Evolutionary conservation across 805 yeast genomes (phyloP).

Genomic region (Teunomyces funiuensis): DNA sequence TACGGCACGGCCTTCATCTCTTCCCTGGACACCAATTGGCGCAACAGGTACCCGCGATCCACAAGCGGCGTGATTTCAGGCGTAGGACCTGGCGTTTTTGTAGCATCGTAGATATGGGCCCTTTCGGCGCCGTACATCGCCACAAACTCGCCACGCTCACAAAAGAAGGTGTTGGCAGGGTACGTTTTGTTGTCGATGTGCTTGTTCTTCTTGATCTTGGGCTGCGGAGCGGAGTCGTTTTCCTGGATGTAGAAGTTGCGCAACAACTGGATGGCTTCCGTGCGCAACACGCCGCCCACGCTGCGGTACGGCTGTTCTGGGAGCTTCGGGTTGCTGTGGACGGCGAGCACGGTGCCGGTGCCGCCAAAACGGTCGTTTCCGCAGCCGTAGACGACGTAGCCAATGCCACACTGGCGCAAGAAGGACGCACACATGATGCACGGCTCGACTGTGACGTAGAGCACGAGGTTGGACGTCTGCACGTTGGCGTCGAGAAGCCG

Average conservation of each 20-base stretch:
- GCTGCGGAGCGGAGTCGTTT: constrained; percentile 81
- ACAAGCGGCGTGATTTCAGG: constrained; percentile 28
- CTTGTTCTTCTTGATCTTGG: constrained; percentile 71
- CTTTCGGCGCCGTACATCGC: constrained; percentile 48
- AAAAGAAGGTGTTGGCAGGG: constrained; percentile 56
- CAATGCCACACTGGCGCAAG: constrained; percentile 73
- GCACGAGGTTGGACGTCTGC: constrained; percentile 52
- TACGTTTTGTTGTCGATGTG: constrained; percentile 55
- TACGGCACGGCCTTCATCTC: constrained; percentile 10
- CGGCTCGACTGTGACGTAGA: constrained; percentile 96
- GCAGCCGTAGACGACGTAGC: constrained; percentile 82
- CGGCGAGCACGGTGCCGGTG: constrained; percentile 78
- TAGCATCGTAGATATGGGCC: constrained; percentile 10
- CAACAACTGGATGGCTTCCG: constrained; percentile 79
- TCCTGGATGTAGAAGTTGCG: constrained; percentile 84
- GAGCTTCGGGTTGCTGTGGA: constrained; percentile 28
- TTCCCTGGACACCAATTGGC: constrained; percentile 8
- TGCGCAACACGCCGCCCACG: constrained; percentile 75
- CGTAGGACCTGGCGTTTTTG: too few relatives aligned
- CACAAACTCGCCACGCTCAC: constrained; percentile 51
- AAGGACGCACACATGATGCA: constrained; percentile 98
- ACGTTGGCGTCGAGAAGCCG: constrained; percentile 16
- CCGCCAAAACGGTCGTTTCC: constrained; percentile 97
- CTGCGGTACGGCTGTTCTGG: constrained; percentile 45
- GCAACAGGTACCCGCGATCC: constrained; percentile 20